Evolutionary conservation across 1,139 yeast species (phyloP).

Genomic region (Hemisphaericaspora xylofermentans): DNA sequence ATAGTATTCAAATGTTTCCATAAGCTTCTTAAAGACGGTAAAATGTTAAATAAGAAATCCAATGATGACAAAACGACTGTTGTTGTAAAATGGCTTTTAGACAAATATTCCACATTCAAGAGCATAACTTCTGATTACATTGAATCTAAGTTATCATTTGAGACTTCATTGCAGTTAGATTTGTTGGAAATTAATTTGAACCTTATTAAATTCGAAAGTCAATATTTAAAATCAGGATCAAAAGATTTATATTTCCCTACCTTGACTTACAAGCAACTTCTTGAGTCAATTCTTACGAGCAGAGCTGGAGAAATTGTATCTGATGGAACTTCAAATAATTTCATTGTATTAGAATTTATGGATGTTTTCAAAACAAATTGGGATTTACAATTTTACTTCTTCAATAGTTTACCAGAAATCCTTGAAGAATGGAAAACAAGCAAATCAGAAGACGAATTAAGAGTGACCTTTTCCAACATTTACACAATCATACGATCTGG

Average conservation of each 20-base stretch:
- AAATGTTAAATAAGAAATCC: conserved; percentile 38
- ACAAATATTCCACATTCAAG: conserved; percentile 60
- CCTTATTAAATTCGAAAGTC: conserved; percentile 59
- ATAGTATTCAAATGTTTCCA: conserved; percentile 59
- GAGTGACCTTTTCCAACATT: conserved; percentile 37
- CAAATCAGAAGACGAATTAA: conserved; percentile 19
- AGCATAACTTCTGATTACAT: conserved; percentile 42
- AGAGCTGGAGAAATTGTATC: conserved; percentile 34
- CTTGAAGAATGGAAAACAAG: conserved; percentile 23
- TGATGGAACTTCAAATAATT: conserved; percentile 53
- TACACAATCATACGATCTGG: conserved; percentile 37
- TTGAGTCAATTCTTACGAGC: conserved; percentile 45
- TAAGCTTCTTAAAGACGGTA: conserved; percentile 49
- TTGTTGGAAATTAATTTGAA: conserved; percentile 63
- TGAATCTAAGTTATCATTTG: conserved; percentile 27
- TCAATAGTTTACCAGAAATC: conserved; percentile 28
- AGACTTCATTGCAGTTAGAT: conserved; percentile 56
- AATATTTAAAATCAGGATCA: conserved; percentile 48
- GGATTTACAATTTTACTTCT: conserved; percentile 69
- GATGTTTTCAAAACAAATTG: conserved; percentile 53
- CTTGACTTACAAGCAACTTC: conserved; percentile 48
- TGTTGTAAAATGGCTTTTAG: conserved; percentile 62
- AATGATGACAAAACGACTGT: conserved; percentile 50
- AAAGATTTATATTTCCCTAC: conserved; percentile 63
- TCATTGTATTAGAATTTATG: conserved; percentile 59